Evolutionary conservation across 805 yeast species (phyloP).

Genomic region (Hanseniaspora lachancei): DNA sequence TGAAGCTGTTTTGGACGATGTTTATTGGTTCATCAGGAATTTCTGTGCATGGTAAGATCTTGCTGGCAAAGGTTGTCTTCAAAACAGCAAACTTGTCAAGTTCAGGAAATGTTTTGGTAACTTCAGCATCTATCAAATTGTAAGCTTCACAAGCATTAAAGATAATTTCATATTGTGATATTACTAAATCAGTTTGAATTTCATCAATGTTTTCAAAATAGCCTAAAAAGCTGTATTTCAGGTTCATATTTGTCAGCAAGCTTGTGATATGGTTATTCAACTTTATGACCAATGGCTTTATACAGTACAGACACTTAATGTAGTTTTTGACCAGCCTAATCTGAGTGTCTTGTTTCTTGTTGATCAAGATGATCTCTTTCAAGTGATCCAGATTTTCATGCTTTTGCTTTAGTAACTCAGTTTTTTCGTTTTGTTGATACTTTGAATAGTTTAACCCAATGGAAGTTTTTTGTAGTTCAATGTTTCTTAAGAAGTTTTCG

Average conservation of each 20-base stretch:
- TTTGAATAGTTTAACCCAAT: constrained; percentile 9
- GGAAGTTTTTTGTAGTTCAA: constrained; percentile 5
- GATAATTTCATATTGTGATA: background rate
- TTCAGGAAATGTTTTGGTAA: constrained; percentile 3
- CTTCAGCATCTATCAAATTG: background rate
- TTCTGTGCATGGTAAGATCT: constrained; percentile 74
- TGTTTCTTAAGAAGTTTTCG: background rate
- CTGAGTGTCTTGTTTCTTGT: constrained; percentile 1
- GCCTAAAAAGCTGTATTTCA: background rate
- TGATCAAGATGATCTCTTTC: background rate
- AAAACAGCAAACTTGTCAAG: constrained; percentile 25
- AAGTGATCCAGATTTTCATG: constrained; percentile 7
- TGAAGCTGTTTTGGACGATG: constrained; percentile 46
- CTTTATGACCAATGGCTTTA: background rate
- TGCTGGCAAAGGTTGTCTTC: constrained; percentile 58
- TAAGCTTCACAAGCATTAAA: constrained; percentile 9
- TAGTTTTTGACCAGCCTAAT: constrained; percentile 2
- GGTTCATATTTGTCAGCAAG: background rate
- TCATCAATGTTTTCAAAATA: background rate
- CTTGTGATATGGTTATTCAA: background rate
- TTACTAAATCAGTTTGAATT: background rate
- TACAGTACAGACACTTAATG: background rate
- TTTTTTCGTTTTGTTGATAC: constrained; percentile 7
- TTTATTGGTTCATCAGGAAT: constrained; percentile 65
- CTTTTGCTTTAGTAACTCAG: background rate